Base-by-base conservation (phyloP, 768 basidiomycete genomes). In the Pluteus cervinus region DNA sequence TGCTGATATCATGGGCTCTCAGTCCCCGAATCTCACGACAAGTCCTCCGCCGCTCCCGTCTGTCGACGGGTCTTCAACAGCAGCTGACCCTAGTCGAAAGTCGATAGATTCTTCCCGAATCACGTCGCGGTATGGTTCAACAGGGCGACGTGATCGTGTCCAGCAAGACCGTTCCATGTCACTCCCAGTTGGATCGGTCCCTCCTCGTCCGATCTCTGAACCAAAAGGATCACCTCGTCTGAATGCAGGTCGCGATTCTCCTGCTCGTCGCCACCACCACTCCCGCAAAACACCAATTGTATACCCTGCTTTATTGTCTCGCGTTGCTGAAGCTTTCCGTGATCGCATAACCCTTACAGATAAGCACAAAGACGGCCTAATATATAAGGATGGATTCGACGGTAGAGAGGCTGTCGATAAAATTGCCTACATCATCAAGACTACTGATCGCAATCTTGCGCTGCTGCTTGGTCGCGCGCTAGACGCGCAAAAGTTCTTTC, bases 401-500 rank as follows among this genome's bases (percentile, higher is more conserved):
- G 96, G 96, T 4, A 81, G 93, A 17, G 91, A 94, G 52, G 96
- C 96, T 1, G 94, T 99, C 25, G 90, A 93, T 60, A 89, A 91
- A 63, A 89, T 99, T 47, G 85, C 91, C 10, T 91, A 96, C 54
- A 94, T 99, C 55, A 96, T 98, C 73, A 93, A 93, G 63, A 98
- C 96, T 3, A 90, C 92, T 5, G 96, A 99, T 62, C 76, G 96
- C 10, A 98, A 96, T 60, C 73, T 99, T 18, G 96, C 96, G 8
- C 65, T 98, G 30, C 70, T 99, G 2, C 74, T 98, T n/a, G 96
- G 96, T 4, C 76, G 96, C 28, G 92, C 96, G 3, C 68, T 99
- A 37, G 96, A 98, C 53, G 86, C 93, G 7, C 96, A 98, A 59
- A 98, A 98, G 63, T 98, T 91, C 64, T 98, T 99, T 56, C 96